These are phyloP conservation scores for Colletotrichum limetticola DNA, from an alignment of 2,329 filamentous ascomycete genomes.

Conservation along the genomic window DNA sequence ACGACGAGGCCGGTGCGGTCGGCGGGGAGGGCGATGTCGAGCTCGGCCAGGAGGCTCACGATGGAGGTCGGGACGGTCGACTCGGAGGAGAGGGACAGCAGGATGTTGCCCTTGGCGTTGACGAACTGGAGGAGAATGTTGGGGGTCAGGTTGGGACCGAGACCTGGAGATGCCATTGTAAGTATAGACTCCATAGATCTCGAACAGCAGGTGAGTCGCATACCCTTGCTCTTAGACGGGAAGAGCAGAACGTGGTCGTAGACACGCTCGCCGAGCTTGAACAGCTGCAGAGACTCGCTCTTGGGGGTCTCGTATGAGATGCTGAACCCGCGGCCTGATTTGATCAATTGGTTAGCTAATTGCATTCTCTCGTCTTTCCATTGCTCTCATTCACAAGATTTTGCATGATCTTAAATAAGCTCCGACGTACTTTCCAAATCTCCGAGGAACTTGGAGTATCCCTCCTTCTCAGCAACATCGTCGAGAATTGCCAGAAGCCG, in stretches of 20 bases:
- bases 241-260: constrained; percentile 94
- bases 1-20: constrained; percentile 89
- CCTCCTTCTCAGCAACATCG: constrained; percentile 80
- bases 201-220: constrained; percentile 25
- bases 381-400: not conserved
- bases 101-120: constrained; percentile 90
- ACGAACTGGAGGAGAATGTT: constrained; percentile 90
- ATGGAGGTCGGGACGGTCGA: constrained; percentile 77
- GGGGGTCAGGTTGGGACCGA: constrained; percentile 88
- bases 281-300: constrained; percentile 79
- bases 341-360: constrained; percentile 39
- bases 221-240: constrained; percentile 90
- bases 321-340: constrained; percentile 81
- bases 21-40: constrained; percentile 87
- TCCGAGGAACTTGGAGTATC: constrained; percentile 84
- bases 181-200: not conserved
- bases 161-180: constrained; percentile 62
- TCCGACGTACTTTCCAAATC: constrained; percentile 72
- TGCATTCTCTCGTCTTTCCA: not conserved
- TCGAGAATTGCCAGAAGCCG: constrained; percentile 89
- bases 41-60: constrained; percentile 82
- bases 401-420: not conserved
- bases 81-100: constrained; percentile 83
- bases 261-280: constrained; percentile 85
- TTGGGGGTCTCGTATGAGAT: constrained; percentile 87